Conservation (phyloP, 192 early-diverging fungal species). For the Backusella morwellensis region DNA sequence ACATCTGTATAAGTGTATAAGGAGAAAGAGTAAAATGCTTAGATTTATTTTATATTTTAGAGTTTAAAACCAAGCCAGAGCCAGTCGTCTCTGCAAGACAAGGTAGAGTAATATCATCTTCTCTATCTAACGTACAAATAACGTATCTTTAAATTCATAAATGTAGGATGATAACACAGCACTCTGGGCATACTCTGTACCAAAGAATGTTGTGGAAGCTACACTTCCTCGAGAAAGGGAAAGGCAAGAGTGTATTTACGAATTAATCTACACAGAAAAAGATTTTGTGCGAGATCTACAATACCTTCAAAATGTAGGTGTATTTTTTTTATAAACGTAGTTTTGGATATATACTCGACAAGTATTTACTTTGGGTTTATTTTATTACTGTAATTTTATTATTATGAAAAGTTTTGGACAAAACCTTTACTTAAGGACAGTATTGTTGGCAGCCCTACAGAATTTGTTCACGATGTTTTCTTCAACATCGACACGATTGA, state of each 20-base stretch:
- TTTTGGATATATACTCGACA: background rate
- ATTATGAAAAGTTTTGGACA: conserved; percentile 46
- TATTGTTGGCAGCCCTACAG: conserved; percentile 65
- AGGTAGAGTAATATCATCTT: background rate
- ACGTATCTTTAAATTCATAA: background rate
- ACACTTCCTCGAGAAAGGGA: conserved; percentile 76
- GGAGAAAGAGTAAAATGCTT: background rate
- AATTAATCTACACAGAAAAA: conserved; percentile 86
- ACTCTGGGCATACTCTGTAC: conserved; percentile 84
- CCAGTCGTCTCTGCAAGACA: conserved; percentile 40
- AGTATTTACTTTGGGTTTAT: background rate
- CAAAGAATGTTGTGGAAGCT: conserved; percentile 70
- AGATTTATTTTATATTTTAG: conserved; percentile 2
- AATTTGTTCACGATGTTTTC: conserved; percentile 81
- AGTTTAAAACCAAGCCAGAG: conserved; percentile 39
- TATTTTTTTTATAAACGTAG: background rate
- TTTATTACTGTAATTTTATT: background rate
- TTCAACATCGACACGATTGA: conserved; percentile 70
- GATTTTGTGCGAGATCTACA: conserved; percentile 89
- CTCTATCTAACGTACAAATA: background rate
- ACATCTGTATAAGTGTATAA: conserved; percentile 5
- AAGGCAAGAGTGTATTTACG: conserved; percentile 92
- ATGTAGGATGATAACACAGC: conserved; percentile 50
- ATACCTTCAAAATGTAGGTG: conserved; percentile 66
- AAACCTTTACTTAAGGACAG: conserved; percentile 60